Evolutionary conservation across 2,329 filamentous ascomycete species (phyloP).

Genomic region (Botrytis hyacinthi): DNA sequence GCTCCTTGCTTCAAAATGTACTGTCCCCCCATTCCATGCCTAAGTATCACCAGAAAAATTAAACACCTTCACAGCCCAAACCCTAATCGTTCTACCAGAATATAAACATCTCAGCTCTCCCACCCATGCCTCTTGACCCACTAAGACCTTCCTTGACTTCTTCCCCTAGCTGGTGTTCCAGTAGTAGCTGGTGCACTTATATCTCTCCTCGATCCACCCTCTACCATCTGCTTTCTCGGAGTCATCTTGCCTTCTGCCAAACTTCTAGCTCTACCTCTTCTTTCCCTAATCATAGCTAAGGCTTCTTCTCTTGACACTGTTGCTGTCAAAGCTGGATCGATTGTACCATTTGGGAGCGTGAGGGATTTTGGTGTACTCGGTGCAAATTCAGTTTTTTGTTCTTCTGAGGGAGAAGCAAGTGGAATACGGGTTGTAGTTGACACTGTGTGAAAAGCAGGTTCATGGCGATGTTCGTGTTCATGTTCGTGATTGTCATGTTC

Average conservation of each 20-base stretch:
- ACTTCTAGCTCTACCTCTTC: slow-evolving; percentile 68
- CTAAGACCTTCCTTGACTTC: slow-evolving; percentile 20
- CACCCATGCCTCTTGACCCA: not conserved
- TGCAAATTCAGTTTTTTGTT: not conserved
- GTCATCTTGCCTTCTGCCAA: slow-evolving; percentile 62
- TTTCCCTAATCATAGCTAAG: slow-evolving; percentile 70
- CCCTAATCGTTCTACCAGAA: not conserved
- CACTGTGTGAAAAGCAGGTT: slow-evolving; percentile 36
- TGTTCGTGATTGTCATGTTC: slow-evolving; percentile 39
- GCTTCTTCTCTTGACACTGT: slow-evolving; percentile 73
- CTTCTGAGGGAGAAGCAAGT: slow-evolving; percentile 32
- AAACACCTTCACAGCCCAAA: not conserved
- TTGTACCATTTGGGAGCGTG: slow-evolving; percentile 22
- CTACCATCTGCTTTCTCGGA: slow-evolving; percentile 48
- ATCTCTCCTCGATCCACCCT: slow-evolving; percentile 33
- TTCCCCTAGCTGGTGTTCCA: slow-evolving; percentile 30
- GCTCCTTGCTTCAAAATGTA: not conserved
- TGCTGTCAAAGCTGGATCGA: slow-evolving; percentile 58
- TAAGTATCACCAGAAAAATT: slow-evolving; percentile 7
- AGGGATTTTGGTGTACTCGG: slow-evolving; percentile 23
- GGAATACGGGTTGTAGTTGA: slow-evolving; percentile 39
- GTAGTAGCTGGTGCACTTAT: slow-evolving; percentile 37
- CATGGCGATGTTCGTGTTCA: not conserved
- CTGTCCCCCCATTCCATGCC: not conserved
- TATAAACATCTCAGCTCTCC: not conserved